A percentile compares a stretch with the other conserved stretches of the same genome.
phyloP scores from a whole-genome alignment of 345 rosid genomes.

The Populus euphratica region DNA sequence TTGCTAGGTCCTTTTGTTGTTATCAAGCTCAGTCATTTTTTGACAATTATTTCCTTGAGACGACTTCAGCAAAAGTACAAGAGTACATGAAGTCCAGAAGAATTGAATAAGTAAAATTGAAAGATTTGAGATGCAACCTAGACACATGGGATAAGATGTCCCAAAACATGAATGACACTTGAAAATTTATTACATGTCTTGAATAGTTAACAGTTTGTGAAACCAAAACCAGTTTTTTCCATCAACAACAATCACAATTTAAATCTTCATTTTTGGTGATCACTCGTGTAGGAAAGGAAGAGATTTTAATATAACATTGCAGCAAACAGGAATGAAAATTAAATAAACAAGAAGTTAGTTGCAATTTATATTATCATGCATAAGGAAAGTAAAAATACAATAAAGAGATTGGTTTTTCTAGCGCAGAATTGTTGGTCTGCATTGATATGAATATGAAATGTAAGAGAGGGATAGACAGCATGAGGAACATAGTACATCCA shows the following conservation, averaged over 20 bases:
- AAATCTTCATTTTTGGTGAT: too few species aligned
- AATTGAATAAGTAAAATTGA: too few species aligned
- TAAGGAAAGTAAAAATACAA: background rate
- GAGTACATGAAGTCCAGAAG: too few species aligned
- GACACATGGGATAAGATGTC: too few species aligned
- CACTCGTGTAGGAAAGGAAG: background rate
- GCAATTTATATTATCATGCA: background rate
- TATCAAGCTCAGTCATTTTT: background rate
- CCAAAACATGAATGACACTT: too few species aligned
- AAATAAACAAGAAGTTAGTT: background rate
- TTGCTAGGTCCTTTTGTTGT: background rate
- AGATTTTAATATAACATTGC: background rate
- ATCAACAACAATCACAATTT: background rate
- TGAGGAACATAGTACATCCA: background rate
- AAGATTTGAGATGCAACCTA: too few species aligned
- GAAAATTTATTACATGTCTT: too few species aligned
- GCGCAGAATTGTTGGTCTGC: background rate
- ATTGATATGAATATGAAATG: background rate
- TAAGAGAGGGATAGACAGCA: too few species aligned
- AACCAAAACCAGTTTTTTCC: too few species aligned
- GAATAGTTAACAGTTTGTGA: too few species aligned
- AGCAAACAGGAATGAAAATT: background rate
- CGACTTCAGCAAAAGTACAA: too few species aligned
- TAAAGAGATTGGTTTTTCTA: background rate
- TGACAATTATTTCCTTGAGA: too few species aligned